Conservation (phyloP, 257 asterid species). For the Leptodermis oblonga region DNA sequence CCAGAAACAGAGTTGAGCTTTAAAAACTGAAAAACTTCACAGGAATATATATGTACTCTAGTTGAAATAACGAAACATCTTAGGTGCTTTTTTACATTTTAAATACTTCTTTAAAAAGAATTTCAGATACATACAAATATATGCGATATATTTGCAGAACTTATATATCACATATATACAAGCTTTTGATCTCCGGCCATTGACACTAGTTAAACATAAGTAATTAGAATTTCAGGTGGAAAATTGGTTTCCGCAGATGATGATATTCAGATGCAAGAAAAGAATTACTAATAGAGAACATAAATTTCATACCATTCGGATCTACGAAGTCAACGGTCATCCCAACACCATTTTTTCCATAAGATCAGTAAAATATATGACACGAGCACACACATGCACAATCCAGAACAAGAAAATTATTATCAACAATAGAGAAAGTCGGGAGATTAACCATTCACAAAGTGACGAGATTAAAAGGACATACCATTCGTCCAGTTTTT, state of each 20-base stretch:
- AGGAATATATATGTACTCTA: too few species aligned
- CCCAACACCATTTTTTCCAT: conserved; percentile 5
- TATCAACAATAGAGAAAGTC: background rate
- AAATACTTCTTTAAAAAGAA: too few species aligned
- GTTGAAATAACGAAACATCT: too few species aligned
- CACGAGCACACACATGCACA: background rate
- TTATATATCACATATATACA: too few species aligned
- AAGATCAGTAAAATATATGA: background rate
- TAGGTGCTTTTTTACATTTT: too few species aligned
- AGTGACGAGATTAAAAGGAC: background rate
- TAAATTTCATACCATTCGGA: conserved; percentile 28
- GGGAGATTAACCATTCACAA: background rate
- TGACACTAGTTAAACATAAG: too few species aligned
- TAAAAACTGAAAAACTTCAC: too few species aligned
- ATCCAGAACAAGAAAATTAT: background rate
- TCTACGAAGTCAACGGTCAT: conserved; percentile 15
- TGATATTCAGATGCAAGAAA: background rate
- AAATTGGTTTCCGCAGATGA: too few species aligned
- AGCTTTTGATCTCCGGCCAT: too few species aligned
- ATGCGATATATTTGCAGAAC: too few species aligned
- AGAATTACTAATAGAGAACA: background rate
- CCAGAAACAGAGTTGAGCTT: background rate
- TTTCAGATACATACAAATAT: too few species aligned
- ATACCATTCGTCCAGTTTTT: conserved; percentile 39
- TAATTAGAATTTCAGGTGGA: too few species aligned